phyloP scores from a whole-genome alignment of 2,329 filamentous ascomycete genomes.

The Pleoardoris graminearum region DNA sequence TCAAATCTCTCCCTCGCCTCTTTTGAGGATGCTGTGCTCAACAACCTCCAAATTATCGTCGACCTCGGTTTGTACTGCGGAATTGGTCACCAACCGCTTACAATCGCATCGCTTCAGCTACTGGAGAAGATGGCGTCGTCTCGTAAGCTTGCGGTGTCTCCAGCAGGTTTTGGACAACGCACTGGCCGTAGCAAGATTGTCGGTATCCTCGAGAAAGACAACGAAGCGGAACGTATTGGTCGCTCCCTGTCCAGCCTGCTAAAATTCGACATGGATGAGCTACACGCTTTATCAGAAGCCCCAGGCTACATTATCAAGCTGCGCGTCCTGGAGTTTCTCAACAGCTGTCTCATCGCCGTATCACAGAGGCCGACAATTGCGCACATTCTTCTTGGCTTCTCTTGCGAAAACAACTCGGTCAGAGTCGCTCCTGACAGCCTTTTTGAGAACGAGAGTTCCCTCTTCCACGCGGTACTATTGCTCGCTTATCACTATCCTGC shows the following conservation, averaged over 20 bases:
- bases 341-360: constrained; percentile 74
- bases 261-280: constrained; percentile 66
- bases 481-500: constrained; percentile 72
- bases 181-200: constrained; percentile 80
- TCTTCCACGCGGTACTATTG: constrained; percentile 81
- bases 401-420: constrained; percentile 71
- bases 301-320: constrained; percentile 80
- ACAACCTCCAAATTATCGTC: constrained; percentile 75
- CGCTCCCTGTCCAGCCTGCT: constrained; percentile 72
- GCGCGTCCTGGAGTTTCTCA: constrained; percentile 83
- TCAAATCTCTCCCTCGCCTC: constrained; percentile 78
- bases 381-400: constrained; percentile 87
- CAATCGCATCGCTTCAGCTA: constrained; percentile 77
- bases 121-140: constrained; percentile 87
- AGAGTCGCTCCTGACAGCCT: constrained; percentile 68
- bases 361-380: constrained; percentile 82
- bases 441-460: constrained; percentile 71
- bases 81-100: constrained; percentile 78
- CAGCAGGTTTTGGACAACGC: constrained; percentile 64
- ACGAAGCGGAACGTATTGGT: constrained; percentile 78
- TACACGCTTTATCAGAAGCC: constrained; percentile 69
- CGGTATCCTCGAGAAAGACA: constrained; percentile 80
- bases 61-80: constrained; percentile 86
- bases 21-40: constrained; percentile 89
- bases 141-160: constrained; percentile 73